phyloP scores from a whole-genome alignment of 345 rosid species.

The Populus davidiana region DNA sequence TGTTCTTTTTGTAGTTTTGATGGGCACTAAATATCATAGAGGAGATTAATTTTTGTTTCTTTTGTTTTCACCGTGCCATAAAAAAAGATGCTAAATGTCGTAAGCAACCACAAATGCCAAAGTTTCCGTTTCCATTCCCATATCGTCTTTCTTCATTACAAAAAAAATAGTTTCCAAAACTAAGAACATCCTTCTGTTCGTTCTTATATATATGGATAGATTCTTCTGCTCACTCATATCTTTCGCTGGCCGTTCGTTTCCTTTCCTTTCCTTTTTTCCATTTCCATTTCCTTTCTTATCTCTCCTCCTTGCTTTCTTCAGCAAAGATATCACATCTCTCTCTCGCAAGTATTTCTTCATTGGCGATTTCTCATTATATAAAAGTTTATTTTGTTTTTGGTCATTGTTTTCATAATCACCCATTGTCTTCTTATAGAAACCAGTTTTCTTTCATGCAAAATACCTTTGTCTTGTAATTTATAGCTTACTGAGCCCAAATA shows the following conservation, averaged over 20 bases:
- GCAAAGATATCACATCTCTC: background rate
- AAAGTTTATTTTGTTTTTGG: background rate
- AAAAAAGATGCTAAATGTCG: too few species aligned
- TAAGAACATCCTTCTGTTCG: background rate
- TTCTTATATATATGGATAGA: background rate
- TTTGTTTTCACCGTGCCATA: too few species aligned
- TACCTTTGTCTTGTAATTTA: background rate
- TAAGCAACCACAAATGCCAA: too few species aligned
- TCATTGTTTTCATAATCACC: constrained; percentile 3
- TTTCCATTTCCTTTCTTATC: background rate
- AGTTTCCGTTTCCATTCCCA: background rate
- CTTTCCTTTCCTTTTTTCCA: background rate
- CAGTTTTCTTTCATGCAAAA: background rate
- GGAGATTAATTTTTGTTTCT: too few species aligned
- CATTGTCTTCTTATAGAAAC: background rate
- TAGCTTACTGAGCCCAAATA: background rate
- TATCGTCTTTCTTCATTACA: constrained; percentile 4
- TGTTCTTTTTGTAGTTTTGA: too few species aligned
- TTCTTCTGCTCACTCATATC: constrained; percentile 21
- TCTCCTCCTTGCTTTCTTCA: background rate
- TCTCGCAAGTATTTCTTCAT: background rate
- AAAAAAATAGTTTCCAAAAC: constrained; percentile 1
- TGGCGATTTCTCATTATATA: background rate
- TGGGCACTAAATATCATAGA: too few species aligned
- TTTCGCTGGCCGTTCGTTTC: constrained; percentile 23